A percentile compares a stretch with the other conserved stretches of the same genome.
Evolutionary conservation across 2,329 filamentous ascomycete genomes (phyloP).

Genomic region (Hymenoscyphus albidus): DNA sequence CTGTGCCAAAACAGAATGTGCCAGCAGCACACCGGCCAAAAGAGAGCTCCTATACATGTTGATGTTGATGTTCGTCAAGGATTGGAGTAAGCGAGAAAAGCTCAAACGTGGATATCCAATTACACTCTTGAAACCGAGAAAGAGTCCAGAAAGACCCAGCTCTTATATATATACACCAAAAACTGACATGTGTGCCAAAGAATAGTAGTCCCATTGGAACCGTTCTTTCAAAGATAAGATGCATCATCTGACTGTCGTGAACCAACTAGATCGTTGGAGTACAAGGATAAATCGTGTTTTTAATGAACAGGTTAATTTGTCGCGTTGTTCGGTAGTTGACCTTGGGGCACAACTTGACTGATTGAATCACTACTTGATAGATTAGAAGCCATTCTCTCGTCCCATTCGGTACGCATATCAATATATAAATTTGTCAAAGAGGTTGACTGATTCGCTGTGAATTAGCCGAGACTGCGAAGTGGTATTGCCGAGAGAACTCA

Average conservation of each 20-base stretch:
- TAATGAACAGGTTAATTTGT: slow-evolving; percentile 11
- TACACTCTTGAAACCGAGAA: background rate
- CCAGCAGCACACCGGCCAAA: slow-evolving; percentile 3
- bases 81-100: background rate
- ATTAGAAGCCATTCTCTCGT: slow-evolving; percentile 2
- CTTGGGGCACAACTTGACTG: background rate
- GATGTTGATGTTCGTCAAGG: background rate
- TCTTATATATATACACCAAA: slow-evolving; percentile 8
- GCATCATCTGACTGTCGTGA: slow-evolving; percentile 9
- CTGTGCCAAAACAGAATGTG: slow-evolving; percentile 14
- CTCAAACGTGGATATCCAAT: background rate
- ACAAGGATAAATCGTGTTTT: slow-evolving; percentile 3
- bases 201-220: background rate
- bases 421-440: slow-evolving; percentile 4
- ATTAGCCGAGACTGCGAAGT: slow-evolving; percentile 5
- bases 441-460: slow-evolving; percentile 6
- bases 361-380: slow-evolving; percentile 2
- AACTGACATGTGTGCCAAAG: slow-evolving; percentile 1
- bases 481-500: slow-evolving; percentile 8
- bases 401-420: background rate
- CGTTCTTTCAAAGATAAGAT: background rate
- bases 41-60: slow-evolving; percentile 9
- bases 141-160: background rate
- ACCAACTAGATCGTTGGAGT: slow-evolving; percentile 6
- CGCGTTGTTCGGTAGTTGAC: slow-evolving; percentile 7